Conservation (phyloP, 2,329 filamentous ascomycete genomes). For the Cladophialophora psammophila region DNA sequence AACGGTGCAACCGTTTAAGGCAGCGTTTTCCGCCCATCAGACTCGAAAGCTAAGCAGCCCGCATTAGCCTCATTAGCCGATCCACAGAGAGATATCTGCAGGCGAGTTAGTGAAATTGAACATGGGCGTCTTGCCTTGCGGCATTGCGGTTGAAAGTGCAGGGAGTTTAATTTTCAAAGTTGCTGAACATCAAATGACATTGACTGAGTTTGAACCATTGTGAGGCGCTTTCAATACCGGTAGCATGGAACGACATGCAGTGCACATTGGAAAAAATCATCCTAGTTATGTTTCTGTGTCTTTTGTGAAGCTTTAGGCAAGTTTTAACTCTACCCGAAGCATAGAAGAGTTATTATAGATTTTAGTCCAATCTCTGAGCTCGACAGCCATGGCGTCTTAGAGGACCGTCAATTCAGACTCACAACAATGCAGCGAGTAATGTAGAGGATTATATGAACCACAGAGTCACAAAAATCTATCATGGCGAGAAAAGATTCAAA, state of each 20-base stretch:
- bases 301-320: background rate
- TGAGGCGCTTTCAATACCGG: background rate
- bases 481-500: too few relatives aligned
- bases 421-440: too few relatives aligned
- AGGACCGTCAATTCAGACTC: too few relatives aligned
- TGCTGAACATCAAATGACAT: slow-evolving; percentile 4
- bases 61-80: slow-evolving; percentile 45
- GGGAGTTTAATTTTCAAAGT: slow-evolving; percentile 40
- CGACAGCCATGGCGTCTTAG: too few relatives aligned
- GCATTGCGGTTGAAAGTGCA: slow-evolving; percentile 55
- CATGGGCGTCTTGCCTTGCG: slow-evolving; percentile 58
- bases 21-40: slow-evolving; percentile 39
- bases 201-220: slow-evolving; percentile 12
- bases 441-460: too few relatives aligned
- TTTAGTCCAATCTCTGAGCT: too few relatives aligned
- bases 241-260: slow-evolving; percentile 9
- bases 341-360: too few relatives aligned
- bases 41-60: slow-evolving; percentile 31
- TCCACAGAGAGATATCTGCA: slow-evolving; percentile 50
- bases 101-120: slow-evolving; percentile 55
- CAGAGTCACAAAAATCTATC: too few relatives aligned
- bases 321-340: background rate
- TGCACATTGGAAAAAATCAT: background rate
- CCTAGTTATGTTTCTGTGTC: background rate
- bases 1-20: slow-evolving; percentile 41